Conservation (phyloP, 768 basidiomycete species). For the Rhizopogon vulgaris region DNA sequence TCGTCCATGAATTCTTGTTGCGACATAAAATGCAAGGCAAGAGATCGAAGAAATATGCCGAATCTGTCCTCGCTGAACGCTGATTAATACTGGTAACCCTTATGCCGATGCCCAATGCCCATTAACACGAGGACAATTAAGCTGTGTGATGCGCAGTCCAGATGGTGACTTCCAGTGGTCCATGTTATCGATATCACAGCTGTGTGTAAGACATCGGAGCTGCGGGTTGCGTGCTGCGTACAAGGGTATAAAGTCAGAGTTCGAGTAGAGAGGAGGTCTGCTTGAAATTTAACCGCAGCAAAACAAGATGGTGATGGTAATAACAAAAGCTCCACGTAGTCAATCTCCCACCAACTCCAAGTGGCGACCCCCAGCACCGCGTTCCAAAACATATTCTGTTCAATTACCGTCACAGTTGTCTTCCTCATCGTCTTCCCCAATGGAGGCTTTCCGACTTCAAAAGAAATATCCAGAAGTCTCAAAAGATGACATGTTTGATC, state of each 20-base stretch:
- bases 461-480: conserved; percentile 91
- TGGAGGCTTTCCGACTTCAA: conserved; percentile 83
- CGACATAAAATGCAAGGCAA: too few species aligned
- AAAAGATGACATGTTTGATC: conserved; percentile 90
- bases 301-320: conserved; percentile 2
- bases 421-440: conserved; percentile 25
- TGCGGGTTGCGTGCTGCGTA: background rate
- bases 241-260: background rate
- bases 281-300: background rate
- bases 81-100: too few species aligned
- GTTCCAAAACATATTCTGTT: conserved; percentile 8
- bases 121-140: background rate
- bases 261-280: background rate
- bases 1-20: too few species aligned
- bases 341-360: conserved; percentile 1
- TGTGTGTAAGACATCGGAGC: background rate
- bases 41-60: too few species aligned
- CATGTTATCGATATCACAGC: too few species aligned
- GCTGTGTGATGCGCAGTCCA: background rate
- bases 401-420: conserved; percentile 2
- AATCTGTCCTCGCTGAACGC: too few species aligned
- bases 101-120: background rate
- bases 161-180: background rate
- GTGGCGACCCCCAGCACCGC: conserved; percentile 10
- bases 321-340: conserved; percentile 3